Percentiles rank a stretch among this genome's conserved stretches.
phyloP scores from a whole-genome alignment of 306 rosid species.

The Quercus parvula region DNA sequence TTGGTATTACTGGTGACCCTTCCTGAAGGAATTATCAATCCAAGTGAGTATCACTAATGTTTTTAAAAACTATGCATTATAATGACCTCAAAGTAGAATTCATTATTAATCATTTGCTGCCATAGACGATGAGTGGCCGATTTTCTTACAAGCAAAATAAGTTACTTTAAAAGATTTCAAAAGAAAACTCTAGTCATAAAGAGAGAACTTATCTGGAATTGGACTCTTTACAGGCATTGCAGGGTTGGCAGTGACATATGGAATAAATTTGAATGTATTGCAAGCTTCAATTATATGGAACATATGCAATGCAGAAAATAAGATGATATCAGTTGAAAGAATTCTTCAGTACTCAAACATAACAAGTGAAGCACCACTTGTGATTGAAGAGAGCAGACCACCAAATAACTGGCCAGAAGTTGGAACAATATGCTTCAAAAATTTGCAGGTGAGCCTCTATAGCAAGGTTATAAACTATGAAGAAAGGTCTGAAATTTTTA shows the following conservation, averaged over 20 bases:
- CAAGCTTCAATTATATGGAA: constrained; percentile 95
- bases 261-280: constrained; percentile 80
- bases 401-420: constrained; percentile 83
- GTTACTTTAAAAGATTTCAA: not conserved
- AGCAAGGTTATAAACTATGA: constrained; percentile 3
- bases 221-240: constrained; percentile 67
- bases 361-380: constrained; percentile 80
- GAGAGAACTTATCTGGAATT: constrained; percentile 10
- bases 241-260: constrained; percentile 94
- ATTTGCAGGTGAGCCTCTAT: constrained; percentile 53
- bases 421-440: constrained; percentile 75
- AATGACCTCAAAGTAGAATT: not conserved
- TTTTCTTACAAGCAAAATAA: not conserved
- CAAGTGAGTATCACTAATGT: constrained; percentile 58
- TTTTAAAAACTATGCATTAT: not conserved
- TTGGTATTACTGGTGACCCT: constrained; percentile 76
- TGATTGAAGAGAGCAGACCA: constrained; percentile 64
- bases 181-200: not conserved
- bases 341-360: constrained; percentile 74
- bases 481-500: not conserved
- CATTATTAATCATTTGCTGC: not conserved
- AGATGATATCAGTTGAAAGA: constrained; percentile 97
- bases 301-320: constrained; percentile 91
- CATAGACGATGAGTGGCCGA: not conserved
- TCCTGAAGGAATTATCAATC: constrained; percentile 86